phyloP scores from a whole-genome alignment of 2,329 filamentous ascomycete species.

The Microcyclosporella mali region DNA sequence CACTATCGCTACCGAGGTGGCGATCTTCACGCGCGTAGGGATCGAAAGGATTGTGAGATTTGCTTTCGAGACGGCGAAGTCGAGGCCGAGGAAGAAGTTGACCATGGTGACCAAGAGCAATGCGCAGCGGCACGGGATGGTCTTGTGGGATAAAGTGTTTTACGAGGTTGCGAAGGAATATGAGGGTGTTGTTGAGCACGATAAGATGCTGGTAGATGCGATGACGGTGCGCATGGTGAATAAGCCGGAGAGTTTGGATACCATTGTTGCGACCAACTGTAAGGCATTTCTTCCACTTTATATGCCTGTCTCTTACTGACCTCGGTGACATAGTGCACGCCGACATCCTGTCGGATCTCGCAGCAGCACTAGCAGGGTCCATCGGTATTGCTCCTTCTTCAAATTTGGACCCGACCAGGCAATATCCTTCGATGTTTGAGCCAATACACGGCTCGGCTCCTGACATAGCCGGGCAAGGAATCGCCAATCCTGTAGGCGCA shows the following conservation, averaged over 20 bases:
- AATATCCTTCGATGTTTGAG: constrained; percentile 58
- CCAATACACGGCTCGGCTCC: constrained; percentile 44
- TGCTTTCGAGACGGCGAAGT: constrained; percentile 42
- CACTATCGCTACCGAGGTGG: constrained; percentile 42
- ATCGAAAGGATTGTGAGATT: constrained; percentile 45
- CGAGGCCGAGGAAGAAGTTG: constrained; percentile 40
- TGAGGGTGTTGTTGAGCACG: constrained; percentile 37
- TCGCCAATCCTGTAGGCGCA: constrained; percentile 59
- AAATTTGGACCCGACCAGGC: constrained; percentile 59
- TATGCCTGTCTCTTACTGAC: constrained; percentile 4
- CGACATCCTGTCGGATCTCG: constrained; percentile 57
- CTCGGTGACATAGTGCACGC: constrained; percentile 24
- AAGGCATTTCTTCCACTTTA: constrained; percentile 30
- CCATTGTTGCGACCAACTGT: constrained; percentile 46
- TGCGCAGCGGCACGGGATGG: constrained; percentile 45
- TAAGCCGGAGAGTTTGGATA: constrained; percentile 41
- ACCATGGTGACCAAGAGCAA: constrained; percentile 48
- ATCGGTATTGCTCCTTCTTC: constrained; percentile 68
- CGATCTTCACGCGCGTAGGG: constrained; percentile 42
- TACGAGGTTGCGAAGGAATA: constrained; percentile 43
- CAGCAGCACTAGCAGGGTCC: constrained; percentile 61
- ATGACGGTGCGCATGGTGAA: constrained; percentile 47
- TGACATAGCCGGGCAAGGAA: constrained; percentile 58
- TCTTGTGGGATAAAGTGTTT: constrained; percentile 45
- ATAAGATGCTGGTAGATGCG: constrained; percentile 48